Conservation (phyloP, 768 basidiomycete genomes). For the Kwoniella dendrophila region DNA sequence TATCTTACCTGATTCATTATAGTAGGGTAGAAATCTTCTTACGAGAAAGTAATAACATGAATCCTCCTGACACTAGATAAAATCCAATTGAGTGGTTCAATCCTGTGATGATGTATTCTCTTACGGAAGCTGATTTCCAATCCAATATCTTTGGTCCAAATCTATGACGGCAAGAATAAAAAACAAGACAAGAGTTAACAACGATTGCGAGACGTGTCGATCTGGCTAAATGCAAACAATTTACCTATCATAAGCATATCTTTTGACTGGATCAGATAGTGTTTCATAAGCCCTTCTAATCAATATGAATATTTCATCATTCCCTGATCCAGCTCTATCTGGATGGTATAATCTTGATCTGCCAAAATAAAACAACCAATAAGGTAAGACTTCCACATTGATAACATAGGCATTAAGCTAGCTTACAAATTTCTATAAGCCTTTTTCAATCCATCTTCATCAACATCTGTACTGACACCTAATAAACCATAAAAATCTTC, state of each 20-base stretch:
- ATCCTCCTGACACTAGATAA: conserved; percentile 39
- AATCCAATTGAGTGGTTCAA: conserved; percentile 37
- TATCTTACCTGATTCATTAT: too few species aligned
- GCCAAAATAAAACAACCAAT: background rate
- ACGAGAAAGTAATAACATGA: conserved; percentile 44
- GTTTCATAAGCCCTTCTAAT: conserved; percentile 45
- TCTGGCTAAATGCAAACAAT: background rate
- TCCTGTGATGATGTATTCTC: conserved; percentile 39
- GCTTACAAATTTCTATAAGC: conserved; percentile 46
- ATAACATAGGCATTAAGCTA: background rate
- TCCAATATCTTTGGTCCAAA: conserved; percentile 39
- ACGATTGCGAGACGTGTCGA: too few species aligned
- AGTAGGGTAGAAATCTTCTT: too few species aligned
- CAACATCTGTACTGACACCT: conserved; percentile 30
- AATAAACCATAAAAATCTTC: conserved; percentile 45
- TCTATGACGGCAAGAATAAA: conserved; percentile 6
- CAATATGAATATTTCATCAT: conserved; percentile 38
- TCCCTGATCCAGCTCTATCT: conserved; percentile 33
- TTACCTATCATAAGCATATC: conserved; percentile 49
- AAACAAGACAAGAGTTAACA: background rate
- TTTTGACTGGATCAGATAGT: conserved; percentile 40
- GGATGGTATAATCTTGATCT: conserved; percentile 47
- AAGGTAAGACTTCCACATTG: too few species aligned
- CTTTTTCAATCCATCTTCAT: conserved; percentile 40
- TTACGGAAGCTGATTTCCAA: conserved; percentile 30